A percentile compares a stretch with the other conserved stretches of the same genome.
Conservation (phyloP, 345 rosid genomes). For the Populus davidiana region DNA sequence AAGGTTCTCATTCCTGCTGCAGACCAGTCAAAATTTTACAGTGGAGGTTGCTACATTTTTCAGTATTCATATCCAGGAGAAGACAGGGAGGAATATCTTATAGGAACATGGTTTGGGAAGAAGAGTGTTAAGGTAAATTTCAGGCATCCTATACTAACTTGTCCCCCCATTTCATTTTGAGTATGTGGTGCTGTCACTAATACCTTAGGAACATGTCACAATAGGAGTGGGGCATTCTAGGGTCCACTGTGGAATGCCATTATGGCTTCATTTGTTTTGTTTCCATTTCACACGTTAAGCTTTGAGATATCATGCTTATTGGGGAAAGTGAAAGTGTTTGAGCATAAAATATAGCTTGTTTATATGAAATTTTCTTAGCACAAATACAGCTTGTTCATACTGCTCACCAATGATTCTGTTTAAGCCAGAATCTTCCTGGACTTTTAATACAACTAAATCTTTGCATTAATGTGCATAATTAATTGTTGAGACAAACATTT, state of each 20-base stretch:
- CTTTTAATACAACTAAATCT: neutral
- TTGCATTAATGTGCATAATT: neutral
- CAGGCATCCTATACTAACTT: neutral
- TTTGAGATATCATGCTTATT: neutral
- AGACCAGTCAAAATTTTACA: constrained; percentile 77
- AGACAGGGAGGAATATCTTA: constrained; percentile 79
- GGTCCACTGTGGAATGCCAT: neutral
- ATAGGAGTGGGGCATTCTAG: neutral
- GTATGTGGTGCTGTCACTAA: neutral
- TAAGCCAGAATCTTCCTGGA: neutral
- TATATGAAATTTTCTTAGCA: neutral
- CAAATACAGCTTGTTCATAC: neutral
- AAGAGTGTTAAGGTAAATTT: constrained; percentile 77
- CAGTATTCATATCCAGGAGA: constrained; percentile 93
- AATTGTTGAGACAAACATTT: neutral
- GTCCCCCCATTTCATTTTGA: neutral
- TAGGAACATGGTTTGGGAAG: constrained; percentile 96
- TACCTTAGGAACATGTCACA: neutral
- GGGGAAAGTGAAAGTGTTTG: neutral
- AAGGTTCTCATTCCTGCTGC: constrained; percentile 72
- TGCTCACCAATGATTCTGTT: neutral
- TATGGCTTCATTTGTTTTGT: neutral
- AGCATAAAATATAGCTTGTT: neutral
- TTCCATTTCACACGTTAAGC: neutral
- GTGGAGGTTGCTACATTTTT: constrained; percentile 88